Base-by-base conservation (phyloP, 2,329 filamentous ascomycete genomes). In the Plenodomus tracheiphilus region DNA sequence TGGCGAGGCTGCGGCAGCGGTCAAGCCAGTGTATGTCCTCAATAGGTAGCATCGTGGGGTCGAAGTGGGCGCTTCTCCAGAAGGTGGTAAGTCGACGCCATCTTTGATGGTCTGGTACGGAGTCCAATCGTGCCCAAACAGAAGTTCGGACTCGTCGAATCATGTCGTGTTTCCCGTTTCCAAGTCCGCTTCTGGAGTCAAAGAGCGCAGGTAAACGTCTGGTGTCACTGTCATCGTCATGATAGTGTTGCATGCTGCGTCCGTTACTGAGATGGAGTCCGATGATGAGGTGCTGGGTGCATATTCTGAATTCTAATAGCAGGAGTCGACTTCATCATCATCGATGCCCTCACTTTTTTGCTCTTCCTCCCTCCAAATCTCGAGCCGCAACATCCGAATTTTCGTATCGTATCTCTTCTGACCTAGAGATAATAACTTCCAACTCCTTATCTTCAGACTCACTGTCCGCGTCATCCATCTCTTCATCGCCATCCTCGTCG, bases 21-120 rank as follows among this genome's bases (percentile, higher is more conserved):
- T 53, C 41, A 2, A 56, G 32, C 59, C 59, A 62, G 19, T 28
- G 11, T 2, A 59, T 18, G 17, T 52, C 51, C 13, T 56, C 41
- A 1, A 13, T 10, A 1, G 9, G 37, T 7, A 58, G 2, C 2
- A 49, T 39, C 6, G 30, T 41, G 2, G 60, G 54, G 34, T 59
- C 54, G 25, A 20, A 38, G 10, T n/a, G n/a, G n/a, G n/a, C n/a
- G n/a, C n/a, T n/a, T n/a, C n/a, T n/a, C n/a, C n/a, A n/a, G n/a
- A n/a, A n/a, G n/a, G n/a, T n/a, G n/a, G n/a, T n/a, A n/a, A n/a
- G n/a, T n/a, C n/a, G n/a, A n/a, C n/a, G n/a, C n/a, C n/a, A n/a
- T n/a, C n/a, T n/a, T n/a, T n/a, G n/a, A n/a, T n/a, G n/a, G n/a
- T n/a, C n/a, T n/a, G n/a, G n/a, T n/a, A n/a, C n/a, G n/a, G n/a